phyloP scores from a whole-genome alignment of 441 rosid genomes.

The Metrosideros polymorpha region DNA sequence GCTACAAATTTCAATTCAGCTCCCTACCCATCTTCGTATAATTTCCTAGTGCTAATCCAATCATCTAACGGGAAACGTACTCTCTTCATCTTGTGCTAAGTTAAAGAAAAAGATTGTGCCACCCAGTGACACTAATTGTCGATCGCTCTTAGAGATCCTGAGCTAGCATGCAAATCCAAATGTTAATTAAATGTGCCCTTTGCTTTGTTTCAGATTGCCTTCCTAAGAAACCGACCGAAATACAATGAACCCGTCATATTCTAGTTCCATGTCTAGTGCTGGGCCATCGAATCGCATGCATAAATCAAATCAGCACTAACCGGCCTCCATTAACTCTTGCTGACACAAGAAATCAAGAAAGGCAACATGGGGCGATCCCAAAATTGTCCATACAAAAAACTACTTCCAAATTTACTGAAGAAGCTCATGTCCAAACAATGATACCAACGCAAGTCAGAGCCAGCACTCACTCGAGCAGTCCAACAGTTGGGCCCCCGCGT shows the following conservation, averaged over 20 bases:
- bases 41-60: neutral
- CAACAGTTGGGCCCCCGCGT: slow-evolving; percentile 11
- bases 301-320: neutral
- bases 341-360: neutral
- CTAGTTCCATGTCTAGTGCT: neutral
- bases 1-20: neutral
- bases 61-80: neutral
- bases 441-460: neutral
- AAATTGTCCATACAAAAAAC: neutral
- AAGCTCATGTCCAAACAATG: neutral
- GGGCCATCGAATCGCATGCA: neutral
- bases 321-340: neutral
- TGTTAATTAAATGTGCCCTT: neutral
- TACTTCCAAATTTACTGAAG: neutral
- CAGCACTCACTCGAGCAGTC: slow-evolving; percentile 24
- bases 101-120: neutral
- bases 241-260: neutral
- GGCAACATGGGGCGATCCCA: neutral
- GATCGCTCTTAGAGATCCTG: neutral
- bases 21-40: neutral
- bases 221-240: neutral
- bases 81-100: neutral
- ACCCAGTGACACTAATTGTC: neutral
- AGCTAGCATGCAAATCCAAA: neutral
- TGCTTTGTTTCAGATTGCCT: neutral